Percentiles rank a stretch among this genome's conserved stretches.
phyloP scores from a whole-genome alignment of 2,329 filamentous ascomycete genomes.

The Aspergillus nomiae region DNA sequence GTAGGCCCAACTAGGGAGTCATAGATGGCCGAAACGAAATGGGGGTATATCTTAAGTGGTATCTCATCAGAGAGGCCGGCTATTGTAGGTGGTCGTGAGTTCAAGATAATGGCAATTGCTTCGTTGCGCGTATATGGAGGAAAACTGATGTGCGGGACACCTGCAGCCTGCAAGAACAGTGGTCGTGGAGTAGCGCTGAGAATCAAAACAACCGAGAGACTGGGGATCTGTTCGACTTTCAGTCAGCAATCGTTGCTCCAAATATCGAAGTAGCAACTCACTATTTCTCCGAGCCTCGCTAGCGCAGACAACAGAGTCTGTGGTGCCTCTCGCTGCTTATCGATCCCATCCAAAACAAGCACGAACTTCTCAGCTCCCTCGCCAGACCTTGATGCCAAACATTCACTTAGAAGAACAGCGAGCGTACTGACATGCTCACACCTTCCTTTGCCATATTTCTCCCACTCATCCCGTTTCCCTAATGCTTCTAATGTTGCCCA shows the following conservation, averaged over 20 bases:
- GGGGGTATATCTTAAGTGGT: constrained; percentile 50
- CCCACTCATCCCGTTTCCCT: constrained; percentile 41
- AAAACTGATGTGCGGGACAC: constrained; percentile 78
- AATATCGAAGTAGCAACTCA: constrained; percentile 46
- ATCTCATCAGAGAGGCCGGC: constrained; percentile 32
- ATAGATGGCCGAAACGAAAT: constrained; percentile 82
- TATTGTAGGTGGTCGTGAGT: constrained; percentile 47
- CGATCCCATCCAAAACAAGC: constrained; percentile 84
- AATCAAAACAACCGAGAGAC: constrained; percentile 75
- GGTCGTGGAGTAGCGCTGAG: constrained; percentile 69
- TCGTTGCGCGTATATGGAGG: constrained; percentile 80
- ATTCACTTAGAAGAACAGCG: constrained; percentile 65
- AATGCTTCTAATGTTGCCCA: constrained; percentile 41
- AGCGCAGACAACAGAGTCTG: constrained; percentile 78
- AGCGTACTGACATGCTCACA: constrained; percentile 83
- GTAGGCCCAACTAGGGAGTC: constrained; percentile 82
- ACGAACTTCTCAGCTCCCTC: constrained; percentile 63
- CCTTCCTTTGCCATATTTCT: constrained; percentile 54
- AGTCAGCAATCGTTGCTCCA: neutral
- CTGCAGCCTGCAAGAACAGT: constrained; percentile 68
- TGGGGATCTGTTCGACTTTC: constrained; percentile 66
- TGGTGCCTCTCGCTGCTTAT: constrained; percentile 77
- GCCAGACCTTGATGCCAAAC: constrained; percentile 36
- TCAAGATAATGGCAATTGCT: constrained; percentile 74
- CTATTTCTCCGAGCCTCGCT: constrained; percentile 77